phyloP scores from a whole-genome alignment of 73 alveolate genomes.

The Paramecium primaurelia region DNA sequence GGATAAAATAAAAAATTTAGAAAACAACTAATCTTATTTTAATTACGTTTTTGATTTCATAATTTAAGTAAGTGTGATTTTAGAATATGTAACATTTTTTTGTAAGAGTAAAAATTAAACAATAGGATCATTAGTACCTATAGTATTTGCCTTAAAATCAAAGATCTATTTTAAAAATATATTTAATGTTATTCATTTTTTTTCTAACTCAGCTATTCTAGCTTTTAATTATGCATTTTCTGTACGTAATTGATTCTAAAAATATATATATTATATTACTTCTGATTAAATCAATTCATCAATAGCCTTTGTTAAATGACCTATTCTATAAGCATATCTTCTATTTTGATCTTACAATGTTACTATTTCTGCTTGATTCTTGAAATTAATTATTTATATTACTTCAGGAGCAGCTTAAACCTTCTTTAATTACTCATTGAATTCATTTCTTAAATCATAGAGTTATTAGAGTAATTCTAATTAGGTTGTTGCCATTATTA shows the following conservation, averaged over 20 bases:
- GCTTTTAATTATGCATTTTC: neutral
- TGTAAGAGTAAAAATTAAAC: neutral
- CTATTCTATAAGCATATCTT: neutral
- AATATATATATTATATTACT: neutral
- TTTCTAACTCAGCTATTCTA: neutral
- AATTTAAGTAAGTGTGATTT: neutral
- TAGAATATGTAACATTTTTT: neutral
- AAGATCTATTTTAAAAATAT: neutral
- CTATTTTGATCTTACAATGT: neutral
- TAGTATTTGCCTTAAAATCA: neutral
- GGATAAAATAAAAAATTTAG: neutral
- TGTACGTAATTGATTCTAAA: neutral
- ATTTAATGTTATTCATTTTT: neutral
- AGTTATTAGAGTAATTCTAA: neutral
- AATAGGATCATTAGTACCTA: neutral
- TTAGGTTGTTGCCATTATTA: neutral
- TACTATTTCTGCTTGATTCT: neutral
- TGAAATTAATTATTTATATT: neutral
- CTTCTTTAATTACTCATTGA: neutral
- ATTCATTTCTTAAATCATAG: neutral
- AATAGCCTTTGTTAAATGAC: neutral
- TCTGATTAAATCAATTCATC: neutral
- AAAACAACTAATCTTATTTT: too few species aligned
- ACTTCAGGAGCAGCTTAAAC: neutral
- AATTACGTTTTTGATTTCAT: neutral